A percentile compares a stretch with the other conserved stretches of the same genome.
Conservation (phyloP, 495 filamentous ascomycete species). For the Aspergillus steynii region DNA sequence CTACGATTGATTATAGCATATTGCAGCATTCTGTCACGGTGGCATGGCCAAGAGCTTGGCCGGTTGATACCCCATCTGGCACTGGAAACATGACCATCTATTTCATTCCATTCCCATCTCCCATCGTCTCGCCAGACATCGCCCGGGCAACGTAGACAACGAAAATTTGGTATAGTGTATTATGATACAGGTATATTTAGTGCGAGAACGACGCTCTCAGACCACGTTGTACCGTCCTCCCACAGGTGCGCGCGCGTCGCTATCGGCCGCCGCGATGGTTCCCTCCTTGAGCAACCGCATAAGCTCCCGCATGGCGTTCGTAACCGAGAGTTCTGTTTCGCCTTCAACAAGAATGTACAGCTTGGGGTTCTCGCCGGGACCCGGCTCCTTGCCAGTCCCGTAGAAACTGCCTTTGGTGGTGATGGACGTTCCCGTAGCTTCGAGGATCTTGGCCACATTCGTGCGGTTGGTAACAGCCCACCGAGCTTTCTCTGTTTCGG, state of each 20-base stretch:
- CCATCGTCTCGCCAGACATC: background rate
- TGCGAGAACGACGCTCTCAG: conserved; percentile 33
- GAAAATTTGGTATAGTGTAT: background rate
- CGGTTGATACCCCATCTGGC: background rate
- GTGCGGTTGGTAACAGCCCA: conserved; percentile 99
- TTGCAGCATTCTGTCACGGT: background rate
- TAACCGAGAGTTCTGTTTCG: conserved; percentile 90
- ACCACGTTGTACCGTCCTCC: conserved; percentile 91
- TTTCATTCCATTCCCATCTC: background rate
- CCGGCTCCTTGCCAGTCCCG: conserved; percentile 74
- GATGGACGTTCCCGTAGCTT: conserved; percentile 92
- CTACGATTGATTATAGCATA: background rate
- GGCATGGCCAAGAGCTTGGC: background rate
- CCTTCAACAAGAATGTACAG: conserved; percentile 97
- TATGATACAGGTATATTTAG: conserved; percentile 24
- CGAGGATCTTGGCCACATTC: conserved; percentile 97
- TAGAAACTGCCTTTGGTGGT: conserved; percentile 97
- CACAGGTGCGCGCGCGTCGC: conserved; percentile 73
- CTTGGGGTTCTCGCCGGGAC: conserved; percentile 74
- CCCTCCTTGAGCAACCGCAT: conserved; percentile 87
- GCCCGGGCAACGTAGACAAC: background rate
- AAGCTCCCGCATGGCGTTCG: conserved; percentile 87
- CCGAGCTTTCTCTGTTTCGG: conserved; percentile 76
- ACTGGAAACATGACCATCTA: background rate
- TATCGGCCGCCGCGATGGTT: conserved; percentile 86